A percentile compares a stretch with the other conserved stretches of the same genome.
These are phyloP conservation scores for Pythium volutum DNA, from an alignment of 352 stramenopile species.

Conservation along the genomic window DNA sequence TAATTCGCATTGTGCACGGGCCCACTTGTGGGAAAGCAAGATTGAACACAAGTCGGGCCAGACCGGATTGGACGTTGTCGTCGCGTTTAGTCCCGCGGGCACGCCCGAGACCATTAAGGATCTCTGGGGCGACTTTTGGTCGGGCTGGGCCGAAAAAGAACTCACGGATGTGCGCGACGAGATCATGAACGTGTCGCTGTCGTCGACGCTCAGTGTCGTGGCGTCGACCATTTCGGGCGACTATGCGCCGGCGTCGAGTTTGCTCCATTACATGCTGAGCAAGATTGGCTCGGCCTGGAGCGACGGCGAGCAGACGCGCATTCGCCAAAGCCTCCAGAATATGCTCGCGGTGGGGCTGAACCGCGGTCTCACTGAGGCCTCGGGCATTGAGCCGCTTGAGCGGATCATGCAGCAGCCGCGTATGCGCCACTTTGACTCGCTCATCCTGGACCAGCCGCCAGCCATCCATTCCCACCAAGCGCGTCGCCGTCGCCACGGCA, in stretches of 20 bases:
- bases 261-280: constrained; percentile 81
- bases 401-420: constrained; percentile 61
- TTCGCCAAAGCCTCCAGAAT: constrained; percentile 85
- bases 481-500: constrained; percentile 36
- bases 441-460: constrained; percentile 56
- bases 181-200: constrained; percentile 71
- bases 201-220: constrained; percentile 71
- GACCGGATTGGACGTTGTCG: constrained; percentile 57
- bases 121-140: constrained; percentile 86
- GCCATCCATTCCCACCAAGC: constrained; percentile 50
- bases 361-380: constrained; percentile 64
- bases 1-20: constrained; percentile 72
- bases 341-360: constrained; percentile 82
- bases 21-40: constrained; percentile 77
- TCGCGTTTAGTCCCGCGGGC: constrained; percentile 77
- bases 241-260: constrained; percentile 66
- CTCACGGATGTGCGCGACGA: constrained; percentile 77
- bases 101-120: constrained; percentile 80
- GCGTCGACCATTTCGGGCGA: constrained; percentile 77
- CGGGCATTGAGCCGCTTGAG: constrained; percentile 66
- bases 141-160: constrained; percentile 81
- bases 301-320: constrained; percentile 79
- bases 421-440: constrained; percentile 66
- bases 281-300: constrained; percentile 82
- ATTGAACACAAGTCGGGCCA: constrained; percentile 33